Conservation (phyloP, 2,329 filamentous ascomycete genomes). For the Fusarium globosum region DNA sequence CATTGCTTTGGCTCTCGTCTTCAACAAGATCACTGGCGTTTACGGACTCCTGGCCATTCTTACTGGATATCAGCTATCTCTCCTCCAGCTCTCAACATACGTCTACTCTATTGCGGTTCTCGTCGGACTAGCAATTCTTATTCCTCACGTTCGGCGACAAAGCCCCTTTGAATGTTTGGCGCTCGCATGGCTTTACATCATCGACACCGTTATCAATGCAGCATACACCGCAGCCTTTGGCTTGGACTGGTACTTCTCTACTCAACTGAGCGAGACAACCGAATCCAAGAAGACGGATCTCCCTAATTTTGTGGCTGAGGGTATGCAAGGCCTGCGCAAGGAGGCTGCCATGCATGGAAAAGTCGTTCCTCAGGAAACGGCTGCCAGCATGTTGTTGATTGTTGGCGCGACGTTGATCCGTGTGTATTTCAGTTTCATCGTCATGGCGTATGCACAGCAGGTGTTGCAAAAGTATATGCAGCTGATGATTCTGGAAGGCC, state of each 20-base stretch:
- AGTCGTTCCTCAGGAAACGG: slow-evolving; percentile 67
- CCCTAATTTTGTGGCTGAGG: slow-evolving; percentile 47
- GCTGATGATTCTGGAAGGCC: slow-evolving; percentile 60
- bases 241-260: slow-evolving; percentile 84
- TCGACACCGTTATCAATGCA: slow-evolving; percentile 85
- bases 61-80: slow-evolving; percentile 85
- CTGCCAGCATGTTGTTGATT: slow-evolving; percentile 82
- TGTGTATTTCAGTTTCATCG: slow-evolving; percentile 84
- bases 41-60: slow-evolving; percentile 91
- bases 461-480: slow-evolving; percentile 75
- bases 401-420: slow-evolving; percentile 78
- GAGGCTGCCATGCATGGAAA: slow-evolving; percentile 51
- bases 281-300: slow-evolving; percentile 40
- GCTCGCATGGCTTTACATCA: slow-evolving; percentile 85
- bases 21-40: slow-evolving; percentile 92
- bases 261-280: slow-evolving; percentile 59
- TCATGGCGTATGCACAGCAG: slow-evolving; percentile 84
- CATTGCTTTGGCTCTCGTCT: slow-evolving; percentile 82
- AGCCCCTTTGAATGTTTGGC: slow-evolving; percentile 82
- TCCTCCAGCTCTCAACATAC: slow-evolving; percentile 90
- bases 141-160: slow-evolving; percentile 83
- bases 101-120: slow-evolving; percentile 84
- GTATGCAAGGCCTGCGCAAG: slow-evolving; percentile 49
- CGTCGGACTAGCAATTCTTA: slow-evolving; percentile 73
- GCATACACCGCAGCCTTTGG: slow-evolving; percentile 86